These are phyloP conservation scores for Apiotrichum mycotoxinovorans DNA, from an alignment of 1,284 basidiomycete species.

Conservation along the genomic window DNA sequence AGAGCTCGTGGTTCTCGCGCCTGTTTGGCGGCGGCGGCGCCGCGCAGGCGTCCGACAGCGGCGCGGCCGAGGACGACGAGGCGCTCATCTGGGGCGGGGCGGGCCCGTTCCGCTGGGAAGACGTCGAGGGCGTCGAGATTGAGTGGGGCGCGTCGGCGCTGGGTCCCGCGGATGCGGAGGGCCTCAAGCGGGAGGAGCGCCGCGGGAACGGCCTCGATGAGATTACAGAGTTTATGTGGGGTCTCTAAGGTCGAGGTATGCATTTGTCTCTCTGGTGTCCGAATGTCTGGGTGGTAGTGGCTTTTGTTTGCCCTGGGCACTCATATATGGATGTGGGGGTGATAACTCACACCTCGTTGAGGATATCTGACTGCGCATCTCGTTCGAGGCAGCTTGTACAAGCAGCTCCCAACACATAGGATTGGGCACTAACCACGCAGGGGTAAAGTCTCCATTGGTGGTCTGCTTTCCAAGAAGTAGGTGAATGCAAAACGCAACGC, in stretches of 20 bases:
- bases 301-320: too few species aligned
- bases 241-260: conserved; percentile 19
- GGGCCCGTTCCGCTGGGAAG: conserved; percentile 43
- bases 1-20: conserved; percentile 24
- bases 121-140: conserved; percentile 47
- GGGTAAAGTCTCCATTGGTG: too few species aligned
- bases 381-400: too few species aligned
- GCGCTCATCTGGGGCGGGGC: conserved; percentile 42
- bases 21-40: conserved; percentile 22
- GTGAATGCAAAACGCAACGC: too few species aligned
- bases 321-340: too few species aligned
- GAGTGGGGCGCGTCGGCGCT: conserved; percentile 35
- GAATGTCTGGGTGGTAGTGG: background rate
- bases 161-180: conserved; percentile 19
- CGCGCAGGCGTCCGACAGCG: conserved; percentile 9
- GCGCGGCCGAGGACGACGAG: conserved; percentile 36
- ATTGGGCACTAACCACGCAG: too few species aligned
- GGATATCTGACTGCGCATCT: too few species aligned
- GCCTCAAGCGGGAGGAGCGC: background rate
- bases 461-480: too few species aligned
- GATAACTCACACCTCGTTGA: too few species aligned
- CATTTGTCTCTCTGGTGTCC: background rate
- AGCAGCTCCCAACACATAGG: too few species aligned
- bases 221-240: conserved; percentile 34
- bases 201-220: conserved; percentile 39